Evolutionary conservation across 1,284 basidiomycete species (phyloP), one percentile per base, ranked within the genome.

Genomic region (Kwoniella shivajii): DNA sequence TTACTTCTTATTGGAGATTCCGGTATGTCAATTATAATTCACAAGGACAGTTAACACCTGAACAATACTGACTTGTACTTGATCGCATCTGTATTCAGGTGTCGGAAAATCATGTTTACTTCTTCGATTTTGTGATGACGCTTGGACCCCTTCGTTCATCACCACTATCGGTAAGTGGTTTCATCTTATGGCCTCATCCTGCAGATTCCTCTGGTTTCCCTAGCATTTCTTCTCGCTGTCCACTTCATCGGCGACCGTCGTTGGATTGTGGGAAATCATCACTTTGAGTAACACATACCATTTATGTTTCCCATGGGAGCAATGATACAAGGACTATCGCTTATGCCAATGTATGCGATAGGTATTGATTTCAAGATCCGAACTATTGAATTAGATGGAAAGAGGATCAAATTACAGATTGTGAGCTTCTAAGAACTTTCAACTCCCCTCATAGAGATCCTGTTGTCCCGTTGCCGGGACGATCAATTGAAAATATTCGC

Each of bases 61-160:
- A 42, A 6, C 37, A 9, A 3, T 22, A 9, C 33, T 37, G 47
- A 42, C 37, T n/a, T n/a, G 16, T 39, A 16, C 10, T 36, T 36
- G 33, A 36, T 46, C 44, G 26, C 29, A 22, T 31, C 7, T 49
- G 49, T 16, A 31, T 22, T 18, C 64, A 93, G 91, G 92, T 80
- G 92, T 99, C 68, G 96, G 96, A 67, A 99, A 99, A 82, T 99
- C 95, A 49, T 99, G 96, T 83, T 84, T 99, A 16, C 84, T 99
- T 56, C 85, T 99, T 58, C 90, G 96, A 64, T 99, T 99, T 86
- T 99, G 95, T 78, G 96, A 99, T 81, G 96, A 99, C 79, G 92
- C 95, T 64, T 99, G 95, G 95, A 99, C 96, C 33, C 95, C 95
- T 29, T 95, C 92, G 38, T 99, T 99, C 83, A 99, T 99, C 80